Conservation (phyloP, 768 basidiomycete species). For the Cubamyces sp. region DNA sequence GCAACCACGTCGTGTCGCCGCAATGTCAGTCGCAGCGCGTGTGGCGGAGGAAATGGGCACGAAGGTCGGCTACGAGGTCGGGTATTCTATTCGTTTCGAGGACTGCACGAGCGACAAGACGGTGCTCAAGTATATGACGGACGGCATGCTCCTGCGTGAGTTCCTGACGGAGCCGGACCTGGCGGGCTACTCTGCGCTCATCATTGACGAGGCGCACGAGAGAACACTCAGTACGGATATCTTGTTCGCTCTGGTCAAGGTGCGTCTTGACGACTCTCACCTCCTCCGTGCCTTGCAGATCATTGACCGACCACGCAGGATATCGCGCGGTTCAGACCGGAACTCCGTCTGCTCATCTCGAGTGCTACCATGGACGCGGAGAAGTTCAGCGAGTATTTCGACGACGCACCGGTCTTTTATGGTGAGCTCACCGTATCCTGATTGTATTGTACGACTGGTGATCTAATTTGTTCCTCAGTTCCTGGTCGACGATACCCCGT, state of each 20-base stretch:
- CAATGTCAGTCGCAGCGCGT: constrained; percentile 99
- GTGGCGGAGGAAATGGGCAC: constrained; percentile 99
- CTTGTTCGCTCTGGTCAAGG: constrained; percentile 97
- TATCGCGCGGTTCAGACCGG: constrained; percentile 95
- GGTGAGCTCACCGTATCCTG: constrained; percentile 49
- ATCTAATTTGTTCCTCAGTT: constrained; percentile 52
- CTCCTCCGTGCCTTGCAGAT: constrained; percentile 25
- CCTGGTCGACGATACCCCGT: constrained; percentile 98
- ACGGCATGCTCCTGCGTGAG: constrained; percentile 96
- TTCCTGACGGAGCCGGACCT: constrained; percentile 97
- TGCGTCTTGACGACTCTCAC: constrained; percentile 47
- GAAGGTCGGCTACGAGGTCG: constrained; percentile 96
- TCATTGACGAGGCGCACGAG: constrained; percentile 99
- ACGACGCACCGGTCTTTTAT: constrained; percentile 93
- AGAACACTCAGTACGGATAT: constrained; percentile 98
- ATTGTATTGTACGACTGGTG: background rate
- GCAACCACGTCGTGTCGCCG: constrained; percentile 97
- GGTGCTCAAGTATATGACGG: constrained; percentile 99
- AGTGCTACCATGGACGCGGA: constrained; percentile 97
- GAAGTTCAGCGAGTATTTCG: constrained; percentile 98
- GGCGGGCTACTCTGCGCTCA: constrained; percentile 91
- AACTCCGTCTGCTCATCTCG: constrained; percentile 90
- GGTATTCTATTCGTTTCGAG: constrained; percentile 99
- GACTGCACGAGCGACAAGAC: constrained; percentile 99
- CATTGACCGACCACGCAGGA: constrained; percentile 62